A percentile compares a stretch with the other conserved stretches of the same genome.
These are phyloP conservation scores for Epichloe aotearoae DNA, from an alignment of 2,329 filamentous ascomycete genomes.

Conservation along the genomic window DNA sequence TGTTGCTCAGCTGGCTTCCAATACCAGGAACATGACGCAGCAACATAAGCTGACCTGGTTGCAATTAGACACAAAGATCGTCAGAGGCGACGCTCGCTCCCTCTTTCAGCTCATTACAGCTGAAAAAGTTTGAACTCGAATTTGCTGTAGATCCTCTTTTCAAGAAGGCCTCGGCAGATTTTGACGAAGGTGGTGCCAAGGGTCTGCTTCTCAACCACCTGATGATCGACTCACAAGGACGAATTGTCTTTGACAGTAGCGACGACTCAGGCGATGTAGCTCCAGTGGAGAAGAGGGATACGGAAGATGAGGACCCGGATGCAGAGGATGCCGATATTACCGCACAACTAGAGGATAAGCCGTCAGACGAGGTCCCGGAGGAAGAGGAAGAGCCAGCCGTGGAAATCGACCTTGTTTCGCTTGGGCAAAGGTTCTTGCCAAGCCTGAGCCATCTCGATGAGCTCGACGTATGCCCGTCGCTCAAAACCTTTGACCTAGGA, in stretches of 20 bases:
- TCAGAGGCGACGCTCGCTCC: conserved; percentile 89
- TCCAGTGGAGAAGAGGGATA: conserved; percentile 21
- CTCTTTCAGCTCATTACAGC: conserved; percentile 73
- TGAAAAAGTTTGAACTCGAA: conserved; percentile 96
- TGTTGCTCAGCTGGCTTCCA: neutral
- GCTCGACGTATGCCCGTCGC: conserved; percentile 85
- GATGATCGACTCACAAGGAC: conserved; percentile 82
- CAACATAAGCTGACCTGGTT: neutral
- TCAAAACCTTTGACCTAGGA: conserved; percentile 87
- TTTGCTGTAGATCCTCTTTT: conserved; percentile 97
- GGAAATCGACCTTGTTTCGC: conserved; percentile 64
- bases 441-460: conserved; percentile 64
- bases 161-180: conserved; percentile 97
- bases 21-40: neutral
- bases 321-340: conserved; percentile 16
- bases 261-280: conserved; percentile 56
- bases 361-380: conserved; percentile 29
- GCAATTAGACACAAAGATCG: conserved; percentile 49
- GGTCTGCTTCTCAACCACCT: conserved; percentile 89
- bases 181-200: conserved; percentile 95
- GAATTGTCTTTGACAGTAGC: conserved; percentile 97
- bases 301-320: conserved; percentile 24
- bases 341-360: conserved; percentile 28
- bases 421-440: conserved; percentile 76
- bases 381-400: conserved; percentile 39